Base-by-base conservation (phyloP, 2,329 filamentous ascomycete species). In the Elsinoe necatrix region DNA sequence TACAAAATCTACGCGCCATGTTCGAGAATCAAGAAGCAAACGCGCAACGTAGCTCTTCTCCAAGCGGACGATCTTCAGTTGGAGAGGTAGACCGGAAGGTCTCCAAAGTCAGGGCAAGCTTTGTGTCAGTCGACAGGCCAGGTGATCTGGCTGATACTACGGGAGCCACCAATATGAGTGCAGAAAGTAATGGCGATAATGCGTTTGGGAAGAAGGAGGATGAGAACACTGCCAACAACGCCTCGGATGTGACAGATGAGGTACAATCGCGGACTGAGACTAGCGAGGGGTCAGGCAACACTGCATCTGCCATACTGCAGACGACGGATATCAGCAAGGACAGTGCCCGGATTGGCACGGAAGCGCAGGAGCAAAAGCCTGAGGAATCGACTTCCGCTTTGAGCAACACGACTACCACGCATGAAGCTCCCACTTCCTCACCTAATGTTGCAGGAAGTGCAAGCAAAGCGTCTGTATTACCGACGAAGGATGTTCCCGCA, bases 1-100 rank as follows among this genome's bases (percentile, higher is more conserved):
- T 77, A 61, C 70, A 74, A 62, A 75, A 75, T 63, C 69, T 77
- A 57, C 69, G 74, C 64, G 74, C 75, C 57, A 72, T 77, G 68
- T 77, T 77, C 66, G 75, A 77, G 67, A 70, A 67, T 62, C 73
- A 69, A 61, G 66, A 69, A 56, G 64, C 69, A 57, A 64, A 62
- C 73, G 45, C 71, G 70, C 59, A 67, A 67, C 61, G 70, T 66
- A 62, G 65, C 65, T 56, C 57, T 60, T 57, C 27, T 62, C 62
- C 56, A 57, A 65, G 54, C 60, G 63, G 59, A 60, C 64, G 58
- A 66, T 63, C 61, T 56, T 61, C 52, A 61, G 35, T 16, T 16
- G 43, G 34, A 39, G 43, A 58, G 39, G 67, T 50, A 18, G 59
- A 61, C 6, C 69, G 68, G 55, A 71, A 72, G 2, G 68, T 68